Evolutionary conservation across 2,329 filamentous ascomycete genomes (phyloP), one percentile per base, ranked within the genome.

Genomic region (Paracamarosporium sp.): DNA sequence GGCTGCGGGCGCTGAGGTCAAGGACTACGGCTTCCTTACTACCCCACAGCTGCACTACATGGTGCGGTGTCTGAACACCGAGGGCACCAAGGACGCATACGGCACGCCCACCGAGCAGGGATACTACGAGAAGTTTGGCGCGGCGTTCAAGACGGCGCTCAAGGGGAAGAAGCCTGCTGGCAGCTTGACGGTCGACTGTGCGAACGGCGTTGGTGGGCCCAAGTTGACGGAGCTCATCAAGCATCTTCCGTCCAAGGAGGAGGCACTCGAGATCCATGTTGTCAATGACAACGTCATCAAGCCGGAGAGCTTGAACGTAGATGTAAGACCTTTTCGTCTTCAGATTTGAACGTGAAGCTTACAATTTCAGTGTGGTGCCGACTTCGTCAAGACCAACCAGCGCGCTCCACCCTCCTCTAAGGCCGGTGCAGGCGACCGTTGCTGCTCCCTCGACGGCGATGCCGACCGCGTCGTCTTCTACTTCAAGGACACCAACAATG

Each of bases 31-130:
- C 79, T 89, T 93, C 74, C 83, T 97, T 71, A 98, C 95, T 12
- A 99, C 95, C 3, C 95, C 95, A n/a, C 95, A 98, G 80, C 85
- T 99, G 57, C 95, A 99, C 82, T 99, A 99, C 79, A 84, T 98
- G 63, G 94, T 94, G 30, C 91, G 95, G 64, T 96, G 93, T 78
- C 86, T 93, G 79, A 99, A 99, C 81, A 98, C 94, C 1, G 86
- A 95, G 69, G 91, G 90, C 60, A 96, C 92, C 2, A 89, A 90
- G 55, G 89, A 93, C 67, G 86, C 92, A 17, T 99, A 98, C 74
- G 95, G 95, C 56, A 88, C 92, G 73, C 86, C 92, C 52, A 96
- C 90, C 61, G 94, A 98, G 81, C 83, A 87, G 57, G 95, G 95
- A 33, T 99, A 99, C 81, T 98, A 98, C 78, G 86, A 95, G 80